Conservation (phyloP, 2,329 filamentous ascomycete species). For the Bipolaris gigantea region DNA sequence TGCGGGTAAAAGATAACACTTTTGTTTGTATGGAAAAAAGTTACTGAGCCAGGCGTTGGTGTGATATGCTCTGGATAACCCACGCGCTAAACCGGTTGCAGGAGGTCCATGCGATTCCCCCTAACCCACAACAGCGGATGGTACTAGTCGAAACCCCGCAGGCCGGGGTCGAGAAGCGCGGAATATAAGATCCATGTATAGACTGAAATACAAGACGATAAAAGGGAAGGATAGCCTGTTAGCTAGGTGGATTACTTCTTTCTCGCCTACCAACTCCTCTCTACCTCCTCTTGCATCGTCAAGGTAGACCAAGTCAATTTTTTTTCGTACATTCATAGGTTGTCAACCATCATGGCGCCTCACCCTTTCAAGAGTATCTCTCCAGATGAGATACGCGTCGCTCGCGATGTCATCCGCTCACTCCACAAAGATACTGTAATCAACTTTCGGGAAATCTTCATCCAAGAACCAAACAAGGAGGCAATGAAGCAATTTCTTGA, state of each 20-base stretch:
- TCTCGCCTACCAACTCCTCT: background rate
- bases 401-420: conserved; percentile 54
- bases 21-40: background rate
- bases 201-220: background rate
- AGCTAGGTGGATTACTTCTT: background rate
- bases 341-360: conserved; percentile 37
- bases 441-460: conserved; percentile 55
- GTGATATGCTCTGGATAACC: no score
- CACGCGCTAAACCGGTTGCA: background rate
- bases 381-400: conserved; percentile 57
- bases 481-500: conserved; percentile 53
- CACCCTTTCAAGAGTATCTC: conserved; percentile 61
- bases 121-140: background rate
- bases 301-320: background rate
- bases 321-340: background rate
- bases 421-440: conserved; percentile 43
- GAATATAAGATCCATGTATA: background rate
- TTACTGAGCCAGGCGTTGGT: background rate
- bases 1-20: no score
- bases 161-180: background rate
- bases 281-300: background rate
- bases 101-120: conserved; percentile 8
- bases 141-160: background rate
- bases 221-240: background rate
- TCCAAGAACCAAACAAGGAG: conserved; percentile 55